Evolutionary conservation across 768 basidiomycete genomes (phyloP).

Genomic region (Pleurotus pulmonarius): DNA sequence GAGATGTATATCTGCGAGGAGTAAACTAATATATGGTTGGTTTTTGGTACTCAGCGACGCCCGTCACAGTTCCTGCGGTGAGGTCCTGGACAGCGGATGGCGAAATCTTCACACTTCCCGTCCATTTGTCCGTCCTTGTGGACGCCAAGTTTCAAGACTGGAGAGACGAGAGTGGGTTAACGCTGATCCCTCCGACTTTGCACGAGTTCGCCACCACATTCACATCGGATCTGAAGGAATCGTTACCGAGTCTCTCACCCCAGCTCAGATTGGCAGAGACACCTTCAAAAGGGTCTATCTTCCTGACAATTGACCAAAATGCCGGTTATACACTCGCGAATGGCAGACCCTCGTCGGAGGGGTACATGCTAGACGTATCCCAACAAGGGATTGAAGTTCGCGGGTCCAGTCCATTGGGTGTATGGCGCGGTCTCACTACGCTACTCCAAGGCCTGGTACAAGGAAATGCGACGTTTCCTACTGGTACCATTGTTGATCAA

Average conservation of each 20-base stretch:
- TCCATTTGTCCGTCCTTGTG: slow-evolving; percentile 10
- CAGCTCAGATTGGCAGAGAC: not conserved
- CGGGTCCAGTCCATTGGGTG: slow-evolving; percentile 29
- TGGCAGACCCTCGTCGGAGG: slow-evolving; percentile 32
- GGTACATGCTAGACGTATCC: slow-evolving; percentile 32
- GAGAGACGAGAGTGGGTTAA: slow-evolving; percentile 12
- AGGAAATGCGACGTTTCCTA: slow-evolving; percentile 22
- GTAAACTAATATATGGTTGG: too few species aligned
- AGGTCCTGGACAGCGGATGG: slow-evolving; percentile 1
- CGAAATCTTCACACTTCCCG: not conserved
- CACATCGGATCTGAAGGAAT: slow-evolving; percentile 9
- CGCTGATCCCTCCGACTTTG: slow-evolving; percentile 16
- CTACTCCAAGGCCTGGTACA: slow-evolving; percentile 34
- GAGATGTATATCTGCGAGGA: too few species aligned
- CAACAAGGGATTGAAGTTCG: slow-evolving; percentile 25
- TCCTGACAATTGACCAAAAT: slow-evolving; percentile 24
- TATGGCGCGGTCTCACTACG: slow-evolving; percentile 43
- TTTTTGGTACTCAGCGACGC: not conserved
- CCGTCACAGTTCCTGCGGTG: not conserved
- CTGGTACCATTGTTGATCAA: slow-evolving; percentile 31
- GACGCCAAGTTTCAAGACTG: slow-evolving; percentile 12
- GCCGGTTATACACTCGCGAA: slow-evolving; percentile 29
- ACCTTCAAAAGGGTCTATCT: slow-evolving; percentile 12
- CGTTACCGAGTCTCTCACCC: slow-evolving; percentile 7
- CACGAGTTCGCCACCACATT: slow-evolving; percentile 16